phyloP scores from a whole-genome alignment of 441 rosid species.

The Biscutella laevigata region DNA sequence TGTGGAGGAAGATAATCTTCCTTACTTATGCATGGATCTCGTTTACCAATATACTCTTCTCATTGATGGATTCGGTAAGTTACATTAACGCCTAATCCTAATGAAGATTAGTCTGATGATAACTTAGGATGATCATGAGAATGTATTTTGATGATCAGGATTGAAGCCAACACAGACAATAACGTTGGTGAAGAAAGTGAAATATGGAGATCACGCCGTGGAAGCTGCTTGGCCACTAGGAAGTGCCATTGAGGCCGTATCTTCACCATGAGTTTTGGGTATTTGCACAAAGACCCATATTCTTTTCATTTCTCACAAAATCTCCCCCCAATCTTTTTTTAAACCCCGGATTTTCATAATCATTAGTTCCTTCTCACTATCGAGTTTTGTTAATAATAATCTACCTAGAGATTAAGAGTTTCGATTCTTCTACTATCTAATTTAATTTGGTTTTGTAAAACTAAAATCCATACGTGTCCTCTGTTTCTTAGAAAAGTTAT shows the following conservation, averaged over 20 bases:
- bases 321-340: neutral
- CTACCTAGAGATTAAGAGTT: constrained; percentile 8
- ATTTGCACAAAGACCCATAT: constrained; percentile 14
- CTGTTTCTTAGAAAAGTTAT: constrained; percentile 1
- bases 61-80: constrained; percentile 83
- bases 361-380: constrained; percentile 2
- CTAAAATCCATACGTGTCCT: constrained; percentile 15
- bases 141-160: constrained; percentile 45
- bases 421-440: neutral
- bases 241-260: constrained; percentile 95
- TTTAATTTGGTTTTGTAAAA: neutral
- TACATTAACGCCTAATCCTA: too few relatives aligned
- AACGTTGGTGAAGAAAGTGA: constrained; percentile 75
- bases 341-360: constrained; percentile 4
- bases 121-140: neutral
- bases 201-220: constrained; percentile 50
- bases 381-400: constrained; percentile 20
- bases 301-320: constrained; percentile 20
- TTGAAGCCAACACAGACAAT: constrained; percentile 69
- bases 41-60: constrained; percentile 80
- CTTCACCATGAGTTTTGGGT: constrained; percentile 29
- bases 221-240: constrained; percentile 99
- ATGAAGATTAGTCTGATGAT: neutral
- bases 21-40: constrained; percentile 91
- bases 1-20: constrained; percentile 52